Evolutionary conservation across 1,139 yeast genomes (phyloP), one percentile per base, ranked within the genome.

Genomic region (Starmera stellimalicola): DNA sequence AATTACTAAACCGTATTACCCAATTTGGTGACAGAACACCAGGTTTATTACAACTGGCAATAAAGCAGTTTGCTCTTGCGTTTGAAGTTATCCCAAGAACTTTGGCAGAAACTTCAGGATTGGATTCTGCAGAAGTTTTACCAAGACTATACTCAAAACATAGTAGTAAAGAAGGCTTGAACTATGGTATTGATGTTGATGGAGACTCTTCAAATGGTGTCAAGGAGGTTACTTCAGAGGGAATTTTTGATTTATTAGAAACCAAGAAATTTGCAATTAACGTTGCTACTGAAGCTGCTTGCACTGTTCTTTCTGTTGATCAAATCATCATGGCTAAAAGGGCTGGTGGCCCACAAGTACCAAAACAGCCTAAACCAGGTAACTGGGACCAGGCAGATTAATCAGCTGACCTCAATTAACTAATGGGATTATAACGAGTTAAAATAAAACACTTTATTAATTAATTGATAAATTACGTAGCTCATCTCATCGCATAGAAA

Each of bases 351-450:
- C 98, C 98, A 30, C 81, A 70, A 31, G 77, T 87, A 70, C 95
- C 96, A 34, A 57, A 59, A 36, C 94, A 83, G 54, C 82, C 78
- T 47, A 77, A 80, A 56, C 91, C 93, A 30, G 95, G 95, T 39
- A 88, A 88, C 65, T 88, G 98, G 98, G 98, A 88, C 56, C 94
- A 81, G 61, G 97, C 73, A 40, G 95, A 87, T 62, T 85, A 64
- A 48, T n/a, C n/a, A n/a, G n/a, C n/a, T n/a, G n/a, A n/a, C n/a
- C n/a, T n/a, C n/a, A n/a, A n/a, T n/a, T n/a, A n/a, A n/a, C n/a
- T n/a, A n/a, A n/a, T n/a, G n/a, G n/a, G n/a, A n/a, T n/a, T n/a
- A n/a, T n/a, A n/a, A n/a, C n/a, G n/a, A n/a, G n/a, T n/a, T n/a
- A n/a, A n/a, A n/a, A n/a, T n/a, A n/a, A n/a, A n/a, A n/a, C n/a